Conservation (phyloP, 1,139 yeast genomes). For the Taiozyma onychis region DNA sequence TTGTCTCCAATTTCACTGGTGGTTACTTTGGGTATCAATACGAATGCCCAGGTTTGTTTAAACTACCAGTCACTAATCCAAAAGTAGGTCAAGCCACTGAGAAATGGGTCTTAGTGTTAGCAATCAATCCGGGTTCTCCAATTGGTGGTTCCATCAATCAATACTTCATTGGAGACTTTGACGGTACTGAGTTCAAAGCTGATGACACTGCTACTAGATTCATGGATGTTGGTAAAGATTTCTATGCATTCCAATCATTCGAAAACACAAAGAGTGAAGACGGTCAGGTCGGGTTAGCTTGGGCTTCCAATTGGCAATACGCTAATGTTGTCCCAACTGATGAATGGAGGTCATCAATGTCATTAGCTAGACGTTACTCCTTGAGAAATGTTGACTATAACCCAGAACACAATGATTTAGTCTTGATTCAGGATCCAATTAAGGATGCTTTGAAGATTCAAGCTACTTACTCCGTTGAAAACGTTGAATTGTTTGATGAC, state of each 20-base stretch:
- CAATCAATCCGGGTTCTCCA: constrained; percentile 35
- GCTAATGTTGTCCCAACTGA: constrained; percentile 28
- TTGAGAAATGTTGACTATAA: constrained; percentile 23
- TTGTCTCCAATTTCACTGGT: constrained; percentile 27
- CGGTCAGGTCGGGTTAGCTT: constrained; percentile 29
- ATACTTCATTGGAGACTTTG: constrained; percentile 35
- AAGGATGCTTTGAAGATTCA: constrained; percentile 4
- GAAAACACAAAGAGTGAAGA: constrained; percentile 15
- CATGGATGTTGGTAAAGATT: constrained; percentile 32
- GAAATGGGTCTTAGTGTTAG: constrained; percentile 32
- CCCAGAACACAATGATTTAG: constrained; percentile 20
- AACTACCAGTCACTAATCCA: constrained; percentile 24
- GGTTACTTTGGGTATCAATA: constrained; percentile 34
- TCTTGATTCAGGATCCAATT: constrained; percentile 24
- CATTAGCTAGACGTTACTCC: constrained; percentile 27
- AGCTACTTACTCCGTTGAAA: not conserved
- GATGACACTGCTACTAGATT: constrained; percentile 25
- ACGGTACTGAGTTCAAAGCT: constrained; percentile 30
- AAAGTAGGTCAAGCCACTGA: not conserved
- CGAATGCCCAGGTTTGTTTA: constrained; percentile 33
- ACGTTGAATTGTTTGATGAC: not conserved
- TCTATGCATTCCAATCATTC: constrained; percentile 31
- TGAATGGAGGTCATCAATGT: constrained; percentile 30
- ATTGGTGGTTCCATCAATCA: constrained; percentile 33
- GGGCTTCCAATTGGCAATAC: constrained; percentile 38